A percentile compares a stretch with the other conserved stretches of the same genome.
phyloP scores from a whole-genome alignment of 306 rosid genomes.

The Rosa rugosa region DNA sequence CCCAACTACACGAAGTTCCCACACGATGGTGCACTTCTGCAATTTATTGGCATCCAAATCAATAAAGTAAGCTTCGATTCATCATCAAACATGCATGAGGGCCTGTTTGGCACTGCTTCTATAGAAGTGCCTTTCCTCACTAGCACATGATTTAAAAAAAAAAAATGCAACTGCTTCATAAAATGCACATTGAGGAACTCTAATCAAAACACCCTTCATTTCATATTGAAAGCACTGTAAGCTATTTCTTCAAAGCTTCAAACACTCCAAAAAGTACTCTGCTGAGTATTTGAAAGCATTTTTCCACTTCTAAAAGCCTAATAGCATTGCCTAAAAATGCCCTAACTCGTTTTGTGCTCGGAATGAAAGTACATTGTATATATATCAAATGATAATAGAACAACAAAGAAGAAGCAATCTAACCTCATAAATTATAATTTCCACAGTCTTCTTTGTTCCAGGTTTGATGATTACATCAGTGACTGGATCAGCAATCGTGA shows the following conservation, averaged over 20 bases:
- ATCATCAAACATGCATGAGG: neutral
- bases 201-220: neutral
- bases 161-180: neutral
- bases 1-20: constrained; percentile 97
- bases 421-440: constrained; percentile 92
- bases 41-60: constrained; percentile 23
- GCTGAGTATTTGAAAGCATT: neutral
- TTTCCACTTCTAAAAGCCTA: neutral
- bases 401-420: constrained; percentile 15
- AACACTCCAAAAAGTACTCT: neutral
- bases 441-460: constrained; percentile 84
- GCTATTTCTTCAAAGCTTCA: neutral
- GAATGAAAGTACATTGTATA: neutral
- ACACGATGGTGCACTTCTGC: constrained; percentile 81
- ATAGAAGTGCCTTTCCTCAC: neutral
- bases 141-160: neutral
- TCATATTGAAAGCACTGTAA: neutral
- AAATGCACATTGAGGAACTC: neutral
- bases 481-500: constrained; percentile 62
- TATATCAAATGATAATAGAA: constrained; percentile 17
- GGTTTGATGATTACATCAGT: constrained; percentile 65
- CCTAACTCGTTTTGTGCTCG: neutral
- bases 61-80: constrained; percentile 2
- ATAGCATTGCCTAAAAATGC: neutral
- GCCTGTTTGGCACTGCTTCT: neutral